Evolutionary conservation across 768 basidiomycete genomes (phyloP).

Genomic region (Serpula lacrymans): DNA sequence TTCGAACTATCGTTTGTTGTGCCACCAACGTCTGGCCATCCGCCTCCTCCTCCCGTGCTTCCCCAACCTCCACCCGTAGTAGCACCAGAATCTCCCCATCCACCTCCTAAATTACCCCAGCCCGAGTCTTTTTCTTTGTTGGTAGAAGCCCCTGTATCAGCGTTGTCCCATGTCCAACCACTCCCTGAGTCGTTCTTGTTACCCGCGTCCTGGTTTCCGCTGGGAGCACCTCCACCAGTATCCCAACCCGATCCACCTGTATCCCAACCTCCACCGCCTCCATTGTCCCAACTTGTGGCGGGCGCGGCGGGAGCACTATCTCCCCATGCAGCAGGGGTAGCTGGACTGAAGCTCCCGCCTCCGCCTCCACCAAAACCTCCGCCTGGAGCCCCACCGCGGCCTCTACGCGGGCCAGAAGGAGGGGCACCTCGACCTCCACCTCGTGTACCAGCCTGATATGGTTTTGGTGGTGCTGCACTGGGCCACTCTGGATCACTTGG

Average conservation of each 20-base stretch:
- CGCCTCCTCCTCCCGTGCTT: background rate
- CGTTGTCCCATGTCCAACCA: constrained; percentile 2
- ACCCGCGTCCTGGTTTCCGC: constrained; percentile 8
- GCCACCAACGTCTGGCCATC: too few species aligned
- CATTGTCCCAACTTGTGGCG: constrained; percentile 12
- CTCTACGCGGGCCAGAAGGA: too few species aligned
- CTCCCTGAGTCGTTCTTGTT: background rate
- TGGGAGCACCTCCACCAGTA: constrained; percentile 2
- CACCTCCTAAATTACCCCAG: constrained; percentile 4
- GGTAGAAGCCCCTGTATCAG: constrained; percentile 10
- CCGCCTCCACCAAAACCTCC: constrained; percentile 6
- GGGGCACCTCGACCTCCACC: constrained; percentile 11
- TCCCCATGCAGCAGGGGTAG: background rate
- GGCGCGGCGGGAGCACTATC: background rate
- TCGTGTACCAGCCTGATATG: too few species aligned
- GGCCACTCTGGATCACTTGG: constrained; percentile 22
- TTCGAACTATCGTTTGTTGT: too few species aligned
- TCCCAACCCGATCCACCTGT: too few species aligned
- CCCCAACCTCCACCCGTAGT: background rate
- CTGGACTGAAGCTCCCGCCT: constrained; percentile 4
- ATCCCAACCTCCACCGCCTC: too few species aligned
- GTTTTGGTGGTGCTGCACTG: constrained; percentile 12
- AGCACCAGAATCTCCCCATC: background rate
- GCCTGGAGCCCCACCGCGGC: constrained; percentile 7
- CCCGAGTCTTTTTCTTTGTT: background rate